A percentile compares a stretch with the other conserved stretches of the same genome.
Conservation (phyloP, 2,329 filamentous ascomycete species). For the Sporothrix luriei region DNA sequence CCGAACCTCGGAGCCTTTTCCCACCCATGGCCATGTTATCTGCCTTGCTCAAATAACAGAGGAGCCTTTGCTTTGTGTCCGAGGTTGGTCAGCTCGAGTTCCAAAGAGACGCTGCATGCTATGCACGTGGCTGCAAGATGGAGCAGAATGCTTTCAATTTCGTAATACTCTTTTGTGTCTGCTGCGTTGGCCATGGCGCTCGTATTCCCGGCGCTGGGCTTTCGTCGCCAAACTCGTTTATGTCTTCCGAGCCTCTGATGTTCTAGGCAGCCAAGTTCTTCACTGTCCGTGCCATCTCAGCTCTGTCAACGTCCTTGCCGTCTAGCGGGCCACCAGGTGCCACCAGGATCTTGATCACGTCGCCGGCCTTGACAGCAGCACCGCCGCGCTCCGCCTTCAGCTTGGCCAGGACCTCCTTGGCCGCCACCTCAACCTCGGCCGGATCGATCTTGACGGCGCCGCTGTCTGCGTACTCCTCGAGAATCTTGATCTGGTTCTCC, state of each 20-base stretch:
- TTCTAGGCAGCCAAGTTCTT: conserved; percentile 49
- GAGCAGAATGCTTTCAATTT: conserved; percentile 23
- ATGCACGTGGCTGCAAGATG: background rate
- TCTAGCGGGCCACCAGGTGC: conserved; percentile 56
- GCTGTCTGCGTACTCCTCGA: conserved; percentile 65
- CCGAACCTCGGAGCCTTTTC: background rate
- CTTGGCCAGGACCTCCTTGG: conserved; percentile 56
- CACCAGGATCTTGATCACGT: conserved; percentile 65
- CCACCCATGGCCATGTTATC: background rate
- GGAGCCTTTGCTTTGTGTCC: background rate
- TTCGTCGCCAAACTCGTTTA: conserved; percentile 3
- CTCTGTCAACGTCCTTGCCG: conserved; percentile 66
- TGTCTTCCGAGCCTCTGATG: background rate
- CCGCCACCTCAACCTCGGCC: conserved; percentile 59
- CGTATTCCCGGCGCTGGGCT: background rate
- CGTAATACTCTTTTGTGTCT: background rate
- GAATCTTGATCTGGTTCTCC: conserved; percentile 62
- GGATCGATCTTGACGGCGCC: conserved; percentile 62
- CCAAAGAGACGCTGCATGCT: background rate
- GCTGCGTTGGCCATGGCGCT: background rate
- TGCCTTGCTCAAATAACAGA: background rate
- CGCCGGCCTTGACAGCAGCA: conserved; percentile 51
- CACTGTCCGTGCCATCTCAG: conserved; percentile 62
- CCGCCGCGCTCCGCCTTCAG: conserved; percentile 47
- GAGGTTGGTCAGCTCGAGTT: background rate